Conservation (phyloP, 176 grass and related monocot species). For the Olyra latifolia region DNA sequence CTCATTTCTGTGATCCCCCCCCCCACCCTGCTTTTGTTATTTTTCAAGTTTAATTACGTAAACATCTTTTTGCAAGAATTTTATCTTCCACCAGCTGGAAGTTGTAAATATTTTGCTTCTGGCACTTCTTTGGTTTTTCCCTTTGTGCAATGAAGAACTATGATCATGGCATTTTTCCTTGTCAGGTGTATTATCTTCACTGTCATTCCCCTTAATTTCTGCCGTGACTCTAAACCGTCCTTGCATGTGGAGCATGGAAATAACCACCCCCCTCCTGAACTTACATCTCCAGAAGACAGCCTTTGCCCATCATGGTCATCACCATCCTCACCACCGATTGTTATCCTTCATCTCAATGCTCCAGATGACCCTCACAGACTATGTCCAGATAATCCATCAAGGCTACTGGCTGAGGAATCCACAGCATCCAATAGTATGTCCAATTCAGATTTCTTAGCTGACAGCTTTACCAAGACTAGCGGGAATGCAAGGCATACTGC, state of each 20-base stretch:
- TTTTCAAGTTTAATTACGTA: neutral
- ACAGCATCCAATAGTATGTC: constrained; percentile 34
- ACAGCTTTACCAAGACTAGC: constrained; percentile 40
- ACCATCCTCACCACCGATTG: neutral
- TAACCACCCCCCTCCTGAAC: constrained; percentile 12
- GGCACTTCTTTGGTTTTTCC: neutral
- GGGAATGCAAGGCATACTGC: constrained; percentile 36
- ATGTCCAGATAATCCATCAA: constrained; percentile 38
- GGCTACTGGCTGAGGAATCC: constrained; percentile 24
- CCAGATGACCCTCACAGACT: constrained; percentile 34
- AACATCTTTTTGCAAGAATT: constrained; percentile 15
- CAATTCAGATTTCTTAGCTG: constrained; percentile 58
- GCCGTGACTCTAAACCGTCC: neutral
- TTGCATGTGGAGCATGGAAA: neutral
- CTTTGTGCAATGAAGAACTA: neutral
- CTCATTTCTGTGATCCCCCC: constrained; percentile 15
- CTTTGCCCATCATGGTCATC: constrained; percentile 4
- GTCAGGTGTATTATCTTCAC: constrained; percentile 23
- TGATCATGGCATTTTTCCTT: neutral
- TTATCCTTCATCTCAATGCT: neutral
- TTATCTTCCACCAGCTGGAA: neutral
- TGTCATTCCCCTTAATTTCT: constrained; percentile 20
- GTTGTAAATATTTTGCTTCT: neutral
- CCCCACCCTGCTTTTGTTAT: neutral
- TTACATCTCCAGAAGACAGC: constrained; percentile 34